Evolutionary conservation across 306 rosid species (phyloP), one percentile per base, ranked within the genome.

Genomic region (Senna siamea): DNA sequence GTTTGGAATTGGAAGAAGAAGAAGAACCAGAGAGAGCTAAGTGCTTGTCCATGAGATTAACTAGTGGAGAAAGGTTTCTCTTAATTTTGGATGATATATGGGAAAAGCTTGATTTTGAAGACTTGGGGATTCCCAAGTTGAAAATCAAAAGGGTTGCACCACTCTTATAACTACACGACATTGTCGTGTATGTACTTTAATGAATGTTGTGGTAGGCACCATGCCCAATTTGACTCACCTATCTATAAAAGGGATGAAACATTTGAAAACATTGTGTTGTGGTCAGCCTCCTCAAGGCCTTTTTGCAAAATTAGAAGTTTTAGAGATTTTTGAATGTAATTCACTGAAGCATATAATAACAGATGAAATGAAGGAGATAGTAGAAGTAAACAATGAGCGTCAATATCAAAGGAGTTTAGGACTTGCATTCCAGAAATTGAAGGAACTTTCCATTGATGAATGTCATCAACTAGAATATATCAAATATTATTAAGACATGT

Each of bases 391-490:
- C 30, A 26, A 11, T 12, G 61, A 6, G n/a, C n/a, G n/a, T n/a
- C n/a, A n/a, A n/a, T n/a, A n/a, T 55, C 61, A 23, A 5, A 26
- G 9, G 2, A 0, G 30, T 1, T 8, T 2, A 0, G 4, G 9
- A 23, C 1, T 23, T 55, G 17, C 35, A 11, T 23, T 55, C 37
- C 17, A 17, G 2, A 23, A 23, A 55, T 23, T 55, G 18, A 55
- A 55, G 11, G 0, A 0, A 10, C 18, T 55, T 26, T 1, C 1
- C 0, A 26, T 12, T 5, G 0, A 0, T 3, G 0, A 1, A 0
- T 23, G 61, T 1, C 4, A 12, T 0, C 0, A 23, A 26, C 9
- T 55, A 4, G 35, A 55, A 26, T 1, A 26, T 26, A 1, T 26
- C 30, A 26, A n/a, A n/a, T n/a, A n/a, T n/a, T n/a, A n/a, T n/a